phyloP scores from a whole-genome alignment of 257 asterid species.

The Misopates orontium region DNA sequence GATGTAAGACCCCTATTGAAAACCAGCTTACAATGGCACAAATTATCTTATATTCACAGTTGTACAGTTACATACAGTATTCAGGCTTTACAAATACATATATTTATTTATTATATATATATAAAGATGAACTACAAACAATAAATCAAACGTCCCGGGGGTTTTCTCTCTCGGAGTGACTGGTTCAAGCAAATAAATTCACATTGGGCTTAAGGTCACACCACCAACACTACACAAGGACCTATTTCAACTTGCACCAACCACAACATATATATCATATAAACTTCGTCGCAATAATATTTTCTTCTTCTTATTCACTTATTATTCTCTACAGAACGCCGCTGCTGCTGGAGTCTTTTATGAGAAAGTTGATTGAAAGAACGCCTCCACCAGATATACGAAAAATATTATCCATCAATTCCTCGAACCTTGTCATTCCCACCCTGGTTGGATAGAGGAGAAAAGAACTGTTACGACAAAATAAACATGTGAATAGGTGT shows the following conservation, averaged over 20 bases:
- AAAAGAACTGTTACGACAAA: neutral
- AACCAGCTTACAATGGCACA: constrained; percentile 29
- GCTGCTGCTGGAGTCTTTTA: constrained; percentile 35
- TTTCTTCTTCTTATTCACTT: no score
- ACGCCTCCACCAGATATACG: constrained; percentile 30
- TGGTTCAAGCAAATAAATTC: constrained; percentile 28
- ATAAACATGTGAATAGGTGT: neutral
- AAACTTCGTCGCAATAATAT: constrained; percentile 29
- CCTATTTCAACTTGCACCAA: constrained; percentile 28
- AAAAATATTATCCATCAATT: constrained; percentile 25
- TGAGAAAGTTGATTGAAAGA: constrained; percentile 14
- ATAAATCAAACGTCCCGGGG: constrained; percentile 31
- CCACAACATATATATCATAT: constrained; percentile 17
- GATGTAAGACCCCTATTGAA: neutral
- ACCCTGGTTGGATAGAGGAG: no score
- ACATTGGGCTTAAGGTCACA: constrained; percentile 18
- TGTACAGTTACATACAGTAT: constrained; percentile 20
- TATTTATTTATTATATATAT: no score
- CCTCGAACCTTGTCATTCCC: constrained; percentile 30
- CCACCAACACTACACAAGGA: constrained; percentile 32
- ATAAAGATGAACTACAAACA: constrained; percentile 21
- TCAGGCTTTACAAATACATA: constrained; percentile 27
- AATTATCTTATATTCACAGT: constrained; percentile 34
- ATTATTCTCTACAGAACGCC: constrained; percentile 26
- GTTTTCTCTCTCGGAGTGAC: constrained; percentile 26